Evolutionary conservation across 73 alveolate species (phyloP).

Genomic region (Paramecium sexaurelia): DNA sequence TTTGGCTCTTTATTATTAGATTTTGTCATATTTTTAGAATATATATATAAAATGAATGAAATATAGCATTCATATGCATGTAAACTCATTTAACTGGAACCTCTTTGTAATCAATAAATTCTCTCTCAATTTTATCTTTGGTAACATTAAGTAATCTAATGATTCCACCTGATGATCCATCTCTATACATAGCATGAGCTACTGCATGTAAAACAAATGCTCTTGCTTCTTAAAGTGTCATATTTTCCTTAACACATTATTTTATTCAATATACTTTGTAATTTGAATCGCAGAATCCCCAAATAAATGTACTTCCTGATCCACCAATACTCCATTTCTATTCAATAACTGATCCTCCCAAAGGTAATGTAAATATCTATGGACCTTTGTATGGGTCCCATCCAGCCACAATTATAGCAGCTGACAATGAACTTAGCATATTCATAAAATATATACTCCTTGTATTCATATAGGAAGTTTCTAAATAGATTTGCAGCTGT

Average conservation of each 20-base stretch:
- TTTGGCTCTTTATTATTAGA: too few relatives aligned
- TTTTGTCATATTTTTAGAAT: too few relatives aligned
- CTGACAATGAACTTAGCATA: conserved; percentile 75
- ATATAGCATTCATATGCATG: neutral
- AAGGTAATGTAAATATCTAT: conserved; percentile 76
- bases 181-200: conserved; percentile 93
- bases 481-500: conserved; percentile 91
- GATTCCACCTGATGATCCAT: conserved; percentile 91
- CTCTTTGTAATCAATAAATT: conserved; percentile 64
- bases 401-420: conserved; percentile 93
- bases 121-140: conserved; percentile 86
- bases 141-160: conserved; percentile 91
- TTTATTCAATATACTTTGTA: conserved; percentile 64
- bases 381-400: conserved; percentile 95
- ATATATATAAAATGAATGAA: neutral
- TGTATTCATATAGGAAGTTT: conserved; percentile 79
- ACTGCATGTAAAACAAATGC: conserved; percentile 86
- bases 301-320: conserved; percentile 86
- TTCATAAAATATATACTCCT: neutral
- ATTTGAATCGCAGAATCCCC: conserved; percentile 90
- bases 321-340: conserved; percentile 84
- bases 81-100: conserved; percentile 55
- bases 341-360: conserved; percentile 81
- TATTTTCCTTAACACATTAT: conserved; percentile 67
- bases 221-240: conserved; percentile 89